Evolutionary conservation across 2,329 filamentous ascomycete genomes (phyloP).

Genomic region (Nectriaceae sp.): DNA sequence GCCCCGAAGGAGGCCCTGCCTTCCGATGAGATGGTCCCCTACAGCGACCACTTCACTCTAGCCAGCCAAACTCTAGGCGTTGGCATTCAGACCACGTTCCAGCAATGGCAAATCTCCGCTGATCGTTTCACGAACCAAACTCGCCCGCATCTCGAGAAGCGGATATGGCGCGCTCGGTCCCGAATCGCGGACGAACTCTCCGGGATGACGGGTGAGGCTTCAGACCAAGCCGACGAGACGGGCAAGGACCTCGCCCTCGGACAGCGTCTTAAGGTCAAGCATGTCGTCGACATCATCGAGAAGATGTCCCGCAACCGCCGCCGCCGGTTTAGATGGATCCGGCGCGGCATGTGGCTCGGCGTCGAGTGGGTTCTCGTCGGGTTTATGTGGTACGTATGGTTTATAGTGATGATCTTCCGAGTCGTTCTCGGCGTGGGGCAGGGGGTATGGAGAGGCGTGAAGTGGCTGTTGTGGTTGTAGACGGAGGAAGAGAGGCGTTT

Average conservation of each 20-base stretch:
- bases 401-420: slow-evolving; percentile 77
- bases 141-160: slow-evolving; percentile 52
- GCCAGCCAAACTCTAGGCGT: slow-evolving; percentile 53
- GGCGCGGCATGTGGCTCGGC: slow-evolving; percentile 75
- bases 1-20: slow-evolving; percentile 36
- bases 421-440: slow-evolving; percentile 64
- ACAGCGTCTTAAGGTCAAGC: slow-evolving; percentile 78
- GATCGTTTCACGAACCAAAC: slow-evolving; percentile 60
- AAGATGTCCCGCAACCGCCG: slow-evolving; percentile 71
- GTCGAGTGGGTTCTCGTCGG: slow-evolving; percentile 88
- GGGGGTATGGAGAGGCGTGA: slow-evolving; percentile 59
- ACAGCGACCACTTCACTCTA: slow-evolving; percentile 50
- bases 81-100: slow-evolving; percentile 49
- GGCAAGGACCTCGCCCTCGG: slow-evolving; percentile 74
- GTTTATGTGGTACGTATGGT: slow-evolving; percentile 94
- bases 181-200: slow-evolving; percentile 56
- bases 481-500: too few species aligned
- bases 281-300: slow-evolving; percentile 76
- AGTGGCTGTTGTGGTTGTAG: slow-evolving; percentile 83
- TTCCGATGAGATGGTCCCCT: slow-evolving; percentile 38
- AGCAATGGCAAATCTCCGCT: slow-evolving; percentile 61
- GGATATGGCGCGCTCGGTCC: slow-evolving; percentile 49
- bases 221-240: slow-evolving; percentile 79
- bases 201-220: slow-evolving; percentile 64
- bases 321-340: slow-evolving; percentile 69